These are phyloP conservation scores for Alternaria viburni DNA, from an alignment of 2,329 filamentous ascomycete species.

Conservation along the genomic window DNA sequence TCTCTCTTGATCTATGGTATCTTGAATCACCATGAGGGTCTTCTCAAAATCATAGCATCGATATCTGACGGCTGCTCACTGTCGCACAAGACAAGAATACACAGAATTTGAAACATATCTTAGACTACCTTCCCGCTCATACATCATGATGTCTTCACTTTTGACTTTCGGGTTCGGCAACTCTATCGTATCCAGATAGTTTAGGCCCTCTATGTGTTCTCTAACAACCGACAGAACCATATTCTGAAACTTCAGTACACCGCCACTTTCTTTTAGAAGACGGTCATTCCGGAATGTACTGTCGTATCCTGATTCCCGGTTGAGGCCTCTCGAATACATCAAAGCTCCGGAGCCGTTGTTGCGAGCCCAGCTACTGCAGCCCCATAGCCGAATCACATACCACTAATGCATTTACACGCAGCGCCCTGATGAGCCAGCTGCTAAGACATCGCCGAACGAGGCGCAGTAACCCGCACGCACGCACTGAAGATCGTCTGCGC, in stretches of 20 bases:
- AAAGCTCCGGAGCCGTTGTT: constrained; percentile 19
- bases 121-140: constrained; percentile 5
- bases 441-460: constrained; percentile 6
- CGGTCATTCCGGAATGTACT: neutral
- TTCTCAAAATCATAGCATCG: constrained; percentile 22
- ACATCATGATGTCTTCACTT: constrained; percentile 4
- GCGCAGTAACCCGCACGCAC: constrained; percentile 4
- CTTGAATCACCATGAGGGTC: constrained; percentile 17
- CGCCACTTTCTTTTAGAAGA: constrained; percentile 6
- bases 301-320: neutral
- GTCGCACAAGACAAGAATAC: constrained; percentile 26
- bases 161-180: neutral
- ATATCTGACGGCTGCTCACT: constrained; percentile 18
- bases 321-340: constrained; percentile 9
- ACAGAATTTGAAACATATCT: constrained; percentile 32
- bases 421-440: constrained; percentile 5
- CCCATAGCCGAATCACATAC: constrained; percentile 15
- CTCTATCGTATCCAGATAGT: neutral
- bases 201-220: constrained; percentile 3
- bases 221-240: neutral
- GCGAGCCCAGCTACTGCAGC: constrained; percentile 16
- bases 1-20: constrained; percentile 18
- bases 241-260: neutral
- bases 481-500: constrained; percentile 15
- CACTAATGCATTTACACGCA: constrained; percentile 14